phyloP scores from a whole-genome alignment of 2,329 filamentous ascomycete genomes.

The Neopestalotiopsis clavispora region DNA sequence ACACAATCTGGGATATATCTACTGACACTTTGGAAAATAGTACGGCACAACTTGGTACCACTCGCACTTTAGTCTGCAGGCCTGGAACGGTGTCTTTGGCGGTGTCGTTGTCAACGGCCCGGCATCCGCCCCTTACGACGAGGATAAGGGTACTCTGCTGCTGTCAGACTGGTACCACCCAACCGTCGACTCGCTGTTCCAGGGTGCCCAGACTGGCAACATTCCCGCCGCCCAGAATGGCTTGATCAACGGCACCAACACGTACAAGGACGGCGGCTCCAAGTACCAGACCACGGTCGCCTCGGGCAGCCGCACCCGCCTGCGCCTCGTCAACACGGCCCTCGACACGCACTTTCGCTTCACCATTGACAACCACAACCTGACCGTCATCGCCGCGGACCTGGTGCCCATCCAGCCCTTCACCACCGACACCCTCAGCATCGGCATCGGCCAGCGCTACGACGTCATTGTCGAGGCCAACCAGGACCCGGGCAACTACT shows the following conservation, averaged over 20 bases:
- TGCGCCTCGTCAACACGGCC: conserved; percentile 50
- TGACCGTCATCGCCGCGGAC: conserved; percentile 59
- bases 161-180: conserved; percentile 63
- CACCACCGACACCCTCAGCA: conserved; percentile 44
- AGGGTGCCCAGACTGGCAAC: conserved; percentile 30
- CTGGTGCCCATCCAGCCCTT: conserved; percentile 61
- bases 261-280: conserved; percentile 39
- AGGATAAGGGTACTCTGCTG: conserved; percentile 64
- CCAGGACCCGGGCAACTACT: conserved; percentile 41
- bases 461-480: conserved; percentile 20
- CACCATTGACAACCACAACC: conserved; percentile 54
- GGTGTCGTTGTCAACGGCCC: conserved; percentile 68
- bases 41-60: conserved; percentile 66
- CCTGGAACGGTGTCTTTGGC: conserved; percentile 62
- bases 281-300: conserved; percentile 44
- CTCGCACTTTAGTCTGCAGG: conserved; percentile 57
- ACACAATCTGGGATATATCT: neutral
- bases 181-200: conserved; percentile 44
- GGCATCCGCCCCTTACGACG: conserved; percentile 62
- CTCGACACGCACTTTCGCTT: conserved; percentile 47
- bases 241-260: conserved; percentile 39
- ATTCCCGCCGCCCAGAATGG: conserved; percentile 49
- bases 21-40: conserved; percentile 25
- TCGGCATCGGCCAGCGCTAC: conserved; percentile 46
- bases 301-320: conserved; percentile 47